These are phyloP conservation scores for Grosmannia huntii DNA, from an alignment of 2,329 filamentous ascomycete species.

Conservation along the genomic window DNA sequence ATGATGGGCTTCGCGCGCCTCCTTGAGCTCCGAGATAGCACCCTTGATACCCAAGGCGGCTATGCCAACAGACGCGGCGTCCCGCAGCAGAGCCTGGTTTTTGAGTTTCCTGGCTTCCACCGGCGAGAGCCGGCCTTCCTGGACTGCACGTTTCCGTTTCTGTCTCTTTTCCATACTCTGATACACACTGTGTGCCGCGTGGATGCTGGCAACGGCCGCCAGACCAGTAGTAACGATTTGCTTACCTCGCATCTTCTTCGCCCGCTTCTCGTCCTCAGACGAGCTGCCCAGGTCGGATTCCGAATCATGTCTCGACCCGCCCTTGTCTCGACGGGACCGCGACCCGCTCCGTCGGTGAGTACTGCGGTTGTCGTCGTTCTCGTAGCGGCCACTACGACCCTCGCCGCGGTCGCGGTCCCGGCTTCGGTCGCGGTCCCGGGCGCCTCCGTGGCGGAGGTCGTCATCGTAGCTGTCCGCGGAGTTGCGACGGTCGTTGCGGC, in stretches of 20 bases:
- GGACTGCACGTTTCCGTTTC: slow-evolving; percentile 38
- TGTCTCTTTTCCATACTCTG: slow-evolving; percentile 45
- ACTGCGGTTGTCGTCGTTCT: slow-evolving; percentile 33
- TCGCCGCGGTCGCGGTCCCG: slow-evolving; percentile 17
- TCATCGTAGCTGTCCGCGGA: slow-evolving; percentile 29
- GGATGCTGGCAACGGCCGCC: slow-evolving; percentile 46
- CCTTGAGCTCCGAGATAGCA: slow-evolving; percentile 42
- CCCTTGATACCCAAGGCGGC: slow-evolving; percentile 46
- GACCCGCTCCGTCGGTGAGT: slow-evolving; percentile 22
- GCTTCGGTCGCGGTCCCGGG: slow-evolving; percentile 12
- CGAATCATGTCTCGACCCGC: slow-evolving; percentile 33
- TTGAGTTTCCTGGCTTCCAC: slow-evolving; percentile 43
- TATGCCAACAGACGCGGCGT: slow-evolving; percentile 45
- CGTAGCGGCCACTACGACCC: slow-evolving; percentile 25
- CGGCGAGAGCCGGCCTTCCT: slow-evolving; percentile 36
- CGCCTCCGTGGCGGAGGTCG: slow-evolving; percentile 22
- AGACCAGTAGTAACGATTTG: slow-evolving; percentile 44
- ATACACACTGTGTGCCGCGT: slow-evolving; percentile 46
- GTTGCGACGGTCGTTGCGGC: slow-evolving; percentile 15
- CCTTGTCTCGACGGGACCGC: slow-evolving; percentile 18
- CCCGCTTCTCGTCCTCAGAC: slow-evolving; percentile 40
- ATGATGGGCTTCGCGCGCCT: slow-evolving; percentile 35
- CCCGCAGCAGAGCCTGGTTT: slow-evolving; percentile 42
- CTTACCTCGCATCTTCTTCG: slow-evolving; percentile 49
- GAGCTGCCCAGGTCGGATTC: slow-evolving; percentile 46